Base-by-base conservation (phyloP, 495 filamentous ascomycete genomes). In the Hypoxylon perforatum region DNA sequence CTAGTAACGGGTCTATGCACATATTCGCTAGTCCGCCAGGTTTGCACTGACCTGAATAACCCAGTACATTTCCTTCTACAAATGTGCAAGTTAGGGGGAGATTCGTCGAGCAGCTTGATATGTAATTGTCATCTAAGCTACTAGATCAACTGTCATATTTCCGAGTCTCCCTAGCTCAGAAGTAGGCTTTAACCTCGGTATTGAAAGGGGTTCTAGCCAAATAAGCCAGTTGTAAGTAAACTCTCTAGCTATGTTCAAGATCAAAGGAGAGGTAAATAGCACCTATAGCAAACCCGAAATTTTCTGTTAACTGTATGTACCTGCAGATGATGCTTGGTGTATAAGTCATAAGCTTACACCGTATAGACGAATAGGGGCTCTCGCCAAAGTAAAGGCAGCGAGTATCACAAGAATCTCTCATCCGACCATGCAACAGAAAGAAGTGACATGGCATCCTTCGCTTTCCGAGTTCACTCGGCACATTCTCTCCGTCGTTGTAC, bases 1-100 rank as follows among this genome's bases (percentile, higher is more conserved):
- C 50, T 69, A 60, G 56, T 57, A 64, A 61, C 47, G 66, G 61
- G 61, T 64, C 50, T 69, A 69, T 64, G 66, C 66, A 69, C 56
- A 63, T 64, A 64, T 61, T 69, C 45, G 60, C 66, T 61, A 57
- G 46, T 56, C 46, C 17, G 51, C 66, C 18, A 25, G 66, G 66
- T 61, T 64, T 53, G 61, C 60, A 63, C 53, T 58, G 60, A 59
- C 60, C 1, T 61, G 49, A 61, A 57, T 8, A 50, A 39, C 57
- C 44, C 3, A 39, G 57, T 36, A 61, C 5, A 19, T 57, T 57
- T 64, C 23, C 45, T 21, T 52, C 15, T 55, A 19, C 42, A 57
- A 28, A 54, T 63, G 36, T 50, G 41, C 38, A 28, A 21, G 39
- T 25, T 59, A 47, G 23, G 30, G 53, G 48, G 28, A 11, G 35